Conservation (phyloP, 305 asterid genomes). For the Coffea humblotiana region DNA sequence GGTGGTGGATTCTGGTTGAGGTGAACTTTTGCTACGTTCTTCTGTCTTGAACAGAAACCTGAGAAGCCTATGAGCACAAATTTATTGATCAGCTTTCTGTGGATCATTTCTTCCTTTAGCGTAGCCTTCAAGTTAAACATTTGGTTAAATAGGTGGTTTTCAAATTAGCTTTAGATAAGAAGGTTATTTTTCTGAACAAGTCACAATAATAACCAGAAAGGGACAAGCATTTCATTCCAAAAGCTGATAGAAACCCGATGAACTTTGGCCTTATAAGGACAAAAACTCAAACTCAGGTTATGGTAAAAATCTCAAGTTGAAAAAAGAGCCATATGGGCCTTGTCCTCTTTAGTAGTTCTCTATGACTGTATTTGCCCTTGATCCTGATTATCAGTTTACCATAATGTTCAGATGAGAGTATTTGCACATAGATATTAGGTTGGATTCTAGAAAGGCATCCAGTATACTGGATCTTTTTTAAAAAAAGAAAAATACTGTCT, state of each 20-base stretch:
- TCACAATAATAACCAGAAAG: neutral
- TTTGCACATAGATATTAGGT: neutral
- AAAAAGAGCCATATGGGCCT: neutral
- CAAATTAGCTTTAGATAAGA: neutral
- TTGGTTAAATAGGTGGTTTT: neutral
- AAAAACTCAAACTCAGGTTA: neutral
- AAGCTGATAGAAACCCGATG: neutral
- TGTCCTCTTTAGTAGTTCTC: neutral
- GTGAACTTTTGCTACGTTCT: conserved; percentile 39
- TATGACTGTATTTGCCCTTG: no score
- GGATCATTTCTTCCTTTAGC: neutral
- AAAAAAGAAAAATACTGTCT: neutral
- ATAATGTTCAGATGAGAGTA: neutral
- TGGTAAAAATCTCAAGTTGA: neutral
- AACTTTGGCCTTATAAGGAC: conserved; percentile 1
- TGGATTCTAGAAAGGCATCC: neutral
- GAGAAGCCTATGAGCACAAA: neutral
- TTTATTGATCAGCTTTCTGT: neutral
- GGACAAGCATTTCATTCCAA: neutral
- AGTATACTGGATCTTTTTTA: neutral
- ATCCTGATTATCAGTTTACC: neutral
- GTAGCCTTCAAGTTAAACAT: neutral
- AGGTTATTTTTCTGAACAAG: neutral
- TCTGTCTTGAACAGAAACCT: neutral
- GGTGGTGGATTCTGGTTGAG: conserved; percentile 99